Base-by-base conservation (phyloP, 495 filamentous ascomycete species). In the Trichoderma erinaceum region DNA sequence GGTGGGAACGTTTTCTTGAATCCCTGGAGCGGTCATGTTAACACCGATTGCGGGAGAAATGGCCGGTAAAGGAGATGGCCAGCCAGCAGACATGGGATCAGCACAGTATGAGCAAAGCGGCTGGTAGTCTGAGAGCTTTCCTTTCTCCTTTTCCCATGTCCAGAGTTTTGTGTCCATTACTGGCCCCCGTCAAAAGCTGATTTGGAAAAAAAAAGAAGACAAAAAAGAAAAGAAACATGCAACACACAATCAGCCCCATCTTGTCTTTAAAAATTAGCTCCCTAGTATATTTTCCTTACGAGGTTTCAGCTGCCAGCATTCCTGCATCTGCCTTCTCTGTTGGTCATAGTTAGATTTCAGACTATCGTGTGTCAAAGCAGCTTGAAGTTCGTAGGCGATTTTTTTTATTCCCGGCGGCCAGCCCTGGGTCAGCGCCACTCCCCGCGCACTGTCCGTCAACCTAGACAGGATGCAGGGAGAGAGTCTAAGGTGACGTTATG, bases 371-470 rank as follows among this genome's bases (percentile, higher is more conserved):
- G n/a, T 52, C 48, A 21, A 21, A n/a, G 43, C 43, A 46, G 43
- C 43, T 46, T 15, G 43, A 1, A 46, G 43, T 11, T 46, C 25
- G 25, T 32, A 61, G 56, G 56, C 56, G 56, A 61, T 56, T 61
- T 61, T 61, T 61, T 29, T 61, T 61, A 61, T 61, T 61, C 56
- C 56, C 56, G 56, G 56, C 56, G 56, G 56, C 56, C 56, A 61
- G 56, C 50, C 50, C 50, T 15, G 50, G 50, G 50, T n/a, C 56
- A 61, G 56, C 56, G 56, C 56, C 56, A 27, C 23, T 32, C 50
- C 50, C 50, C 25, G 50, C 50, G 50, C 50, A 25, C 25, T 61
- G 23, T 27, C 25, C 23, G 56, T 21, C 48, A 61, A 32, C 23
- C 56, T 61, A 61, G 32, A 61, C 23, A 27, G 12, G 23, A 52